Evolutionary conservation across 164 flowering plant species (phyloP), one percentile per base, ranked within the genome.

Genomic region (Sextonia rubra): DNA sequence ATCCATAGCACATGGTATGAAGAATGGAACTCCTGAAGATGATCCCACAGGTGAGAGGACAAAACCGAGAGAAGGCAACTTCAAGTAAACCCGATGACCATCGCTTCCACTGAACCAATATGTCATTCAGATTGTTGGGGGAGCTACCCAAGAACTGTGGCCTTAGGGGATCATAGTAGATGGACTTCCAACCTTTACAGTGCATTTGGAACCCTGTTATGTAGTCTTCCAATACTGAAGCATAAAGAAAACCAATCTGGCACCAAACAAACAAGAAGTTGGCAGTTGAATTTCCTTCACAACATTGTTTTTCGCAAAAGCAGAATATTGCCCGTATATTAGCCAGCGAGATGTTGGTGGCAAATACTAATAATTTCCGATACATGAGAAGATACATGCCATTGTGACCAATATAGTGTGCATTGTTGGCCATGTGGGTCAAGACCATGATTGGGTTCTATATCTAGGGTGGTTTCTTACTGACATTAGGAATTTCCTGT

Each of bases 201-300:
- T 68, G 70, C 69, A 72, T 26, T 14, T 49, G 44, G 69, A 27
- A 72, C 27, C 75, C 69, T 20, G 75, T 52, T 20, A 72, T 27
- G 63, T 47, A 65, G 26, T 72, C 75, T 69, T 72, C 75, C 29
- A 72, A 3, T 17, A 72, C 49, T n/a, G 69, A 64, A 52, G 22
- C 64, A 65, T 72, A 72, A 3, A 72, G 69, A 27, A 72, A 66
- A 12, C 75, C 75, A 29, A 72, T 47, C 75, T 72, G 69, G 22
- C 9, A 48, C 20, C 14, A n/a, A 71, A 26, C 44, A 29, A 56
- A 60, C 29, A 60, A 14, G 0, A 20, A 17, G 17, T 52, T 14
- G 58, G 58, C 58, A 14, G 58, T 52, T 20, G 7, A 20, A 3
- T 52, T 52, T 52, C n/a, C 44, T 37, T 7, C 44, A 37, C 44